Base-by-base conservation (phyloP, 2,329 filamentous ascomycete species). In the Paracoccidioides brasiliensis region DNA sequence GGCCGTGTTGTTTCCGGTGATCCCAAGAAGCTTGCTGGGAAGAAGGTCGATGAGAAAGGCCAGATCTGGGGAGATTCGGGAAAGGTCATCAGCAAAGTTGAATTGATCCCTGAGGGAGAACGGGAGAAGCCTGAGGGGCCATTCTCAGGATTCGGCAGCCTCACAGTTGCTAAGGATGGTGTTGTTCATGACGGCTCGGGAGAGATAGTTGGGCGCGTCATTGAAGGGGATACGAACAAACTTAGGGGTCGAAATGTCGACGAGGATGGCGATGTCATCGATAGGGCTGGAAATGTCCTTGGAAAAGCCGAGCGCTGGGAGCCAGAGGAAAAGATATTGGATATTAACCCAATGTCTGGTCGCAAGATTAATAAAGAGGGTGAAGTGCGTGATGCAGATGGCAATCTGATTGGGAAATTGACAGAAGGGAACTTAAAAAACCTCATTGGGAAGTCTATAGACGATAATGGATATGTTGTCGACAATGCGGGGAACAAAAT, bases 221-320 rank as follows among this genome's bases (percentile, higher is more conserved):
- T 81, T 4, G 80, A 85, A 58, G 84, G 84, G 12, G 83, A 87
- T 51, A 66, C 76, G 7, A 82, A 82, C 70, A 77, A 77, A 55
- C 76, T 87, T 32, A 77, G 80, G 56, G 84, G 84, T 33, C 84
- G 83, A 67, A 70, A 76, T 40, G 83, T 87, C 28, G 84, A 87
- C 56, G 74, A 83, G 37, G 84, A 87, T 57, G 84, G 84, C 10
- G 84, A 87, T 49, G 79, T 87, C 37, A 70, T 84, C 4, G 84
- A 87, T 64, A 80, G 79, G 61, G 74, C 76, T n/a, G 84, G 84
- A 12, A 87, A 87, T 64, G 75, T 76, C 10, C 74, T 87, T 42
- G 84, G 84, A 35, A 80, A 78, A 58, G 83, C 82, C 2, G 83
- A 88, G 66, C 80, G 83, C 55, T 87, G 81, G 75, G 82, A 88